Base-by-base conservation (phyloP, 2,329 filamentous ascomycete species). In the Calonectria hongkongensis region DNA sequence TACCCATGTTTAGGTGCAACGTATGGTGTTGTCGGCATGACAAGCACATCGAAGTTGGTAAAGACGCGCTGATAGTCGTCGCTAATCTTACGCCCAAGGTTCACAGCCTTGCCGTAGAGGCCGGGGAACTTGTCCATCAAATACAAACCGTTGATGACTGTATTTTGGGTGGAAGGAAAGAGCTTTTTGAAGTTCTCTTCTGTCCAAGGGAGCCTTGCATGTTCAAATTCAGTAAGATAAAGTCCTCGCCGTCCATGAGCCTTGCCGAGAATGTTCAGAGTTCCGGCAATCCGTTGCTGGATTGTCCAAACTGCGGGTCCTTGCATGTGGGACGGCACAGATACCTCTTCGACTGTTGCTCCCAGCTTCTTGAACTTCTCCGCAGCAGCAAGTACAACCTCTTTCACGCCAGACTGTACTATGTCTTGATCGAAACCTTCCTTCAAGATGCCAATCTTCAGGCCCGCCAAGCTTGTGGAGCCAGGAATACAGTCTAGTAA, bases 101-200 rank as follows among this genome's bases (percentile, higher is more conserved):
- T 89, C n/a, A 86, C 83, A 0, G 87, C 83, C 75, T 88, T 88
- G n/a, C 84, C 84, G 48, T 88, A 86, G 0, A 89, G 78, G 1
- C 83, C 81, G 0, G 87, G 88, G 70, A 88, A 87, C 2, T 80
- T 78, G 12, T 86, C 80, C 43, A 81, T 76, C 0, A 88, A 82
- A 64, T 89, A 89, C 0, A 87, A 76, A 0, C 88, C 88, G 62
- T 89, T 89, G 60, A 90, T 85, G 58, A 89, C 86, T 4, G 88
- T 88, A 74, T 90, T 90, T 73, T 89, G 90, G 0, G 88, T 90
- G 0, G 87, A 86, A 16, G 84, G 86, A 76, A 89, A 89, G 1
- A 88, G 83, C 43, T 88, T 86, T 47, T 89, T 84, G 79, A 89
- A 91, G 65, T 85, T 87, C 8, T 85, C 82, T 28, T 86, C 82